phyloP scores from a whole-genome alignment of 805 yeast genomes.

The Suhomyces pyralidae region DNA sequence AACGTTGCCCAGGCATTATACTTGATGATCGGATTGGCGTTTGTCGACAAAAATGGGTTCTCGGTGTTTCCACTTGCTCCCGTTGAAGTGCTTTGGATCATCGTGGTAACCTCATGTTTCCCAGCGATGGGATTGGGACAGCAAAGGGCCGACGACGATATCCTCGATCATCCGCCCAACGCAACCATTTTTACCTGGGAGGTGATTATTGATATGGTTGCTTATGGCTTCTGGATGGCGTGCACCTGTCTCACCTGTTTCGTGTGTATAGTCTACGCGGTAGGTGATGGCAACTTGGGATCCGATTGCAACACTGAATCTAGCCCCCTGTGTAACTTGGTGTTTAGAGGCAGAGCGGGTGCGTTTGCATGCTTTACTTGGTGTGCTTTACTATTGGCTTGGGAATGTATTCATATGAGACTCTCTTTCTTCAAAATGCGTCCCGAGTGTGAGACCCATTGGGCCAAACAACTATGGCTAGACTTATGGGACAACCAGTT shows the following conservation, averaged over 20 bases:
- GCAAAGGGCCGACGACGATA: slow-evolving; percentile 38
- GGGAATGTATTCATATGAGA: slow-evolving; percentile 40
- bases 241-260: slow-evolving; percentile 37
- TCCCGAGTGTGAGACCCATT: slow-evolving; percentile 32
- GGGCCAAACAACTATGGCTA: slow-evolving; percentile 35
- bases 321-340: slow-evolving; percentile 25
- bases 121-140: slow-evolving; percentile 41
- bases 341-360: slow-evolving; percentile 37
- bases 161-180: slow-evolving; percentile 37
- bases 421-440: slow-evolving; percentile 36
- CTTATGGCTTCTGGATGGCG: slow-evolving; percentile 43
- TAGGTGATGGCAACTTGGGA: slow-evolving; percentile 40
- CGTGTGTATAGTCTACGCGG: slow-evolving; percentile 35
- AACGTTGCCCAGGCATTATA: slow-evolving; percentile 23
- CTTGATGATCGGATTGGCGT: slow-evolving; percentile 44
- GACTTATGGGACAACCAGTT: slow-evolving; percentile 37
- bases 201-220: slow-evolving; percentile 40
- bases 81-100: slow-evolving; percentile 34
- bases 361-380: slow-evolving; percentile 40
- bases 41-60: slow-evolving; percentile 28
- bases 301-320: slow-evolving; percentile 30
- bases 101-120: slow-evolving; percentile 35
- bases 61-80: slow-evolving; percentile 44
- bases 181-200: slow-evolving; percentile 39
- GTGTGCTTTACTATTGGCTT: slow-evolving; percentile 40